Evolutionary conservation across 108 stramenopile species (phyloP), one percentile per base, ranked within the genome.

Genomic region (Mayamaea pseudoterrestris): DNA sequence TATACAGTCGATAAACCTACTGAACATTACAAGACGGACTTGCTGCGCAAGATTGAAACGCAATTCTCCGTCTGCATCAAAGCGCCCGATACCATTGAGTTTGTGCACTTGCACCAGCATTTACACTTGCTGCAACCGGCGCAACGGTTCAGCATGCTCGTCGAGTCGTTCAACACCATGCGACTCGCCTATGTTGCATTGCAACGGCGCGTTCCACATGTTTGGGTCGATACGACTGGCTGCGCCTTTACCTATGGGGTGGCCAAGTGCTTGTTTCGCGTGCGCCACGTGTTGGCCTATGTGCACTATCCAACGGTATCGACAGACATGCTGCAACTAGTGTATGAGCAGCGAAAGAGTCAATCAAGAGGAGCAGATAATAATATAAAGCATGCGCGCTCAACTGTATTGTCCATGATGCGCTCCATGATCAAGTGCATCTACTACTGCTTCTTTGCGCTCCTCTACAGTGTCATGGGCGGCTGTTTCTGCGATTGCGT

Each of bases 241-340:
- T 92, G 70, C 45, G 94, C 95, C 18, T 99, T 97, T 74, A 86
- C 93, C 0, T 94, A 74, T 64, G 53, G 83, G 2, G 72, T 95
- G 20, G 91, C 92, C 0, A 64, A 60, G 50, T 1, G 81, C 1
- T 50, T 82, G 14, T 47, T 47, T 14, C 67, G 72, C 7, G 76
- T 74, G 30, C 57, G 51, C 36, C n/a, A n/a, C n/a, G 67, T 96
- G 25, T 66, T 73, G 17, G 71, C 93, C 16, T 99, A 99, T 70
- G 92, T 93, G 8, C 98, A 99, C 63, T 99, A 99, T 71, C 96
- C 98, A 2, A 97, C 95, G 6, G 93, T 98, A 39, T 83, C 80
- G 40, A 82, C 82, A n/a, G 98, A 99, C 50, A 99, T 99, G 98
- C 68, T 96, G 41, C 54, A 52, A 11, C 47, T 69, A 5, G 86